Evolutionary conservation across 2,329 filamentous ascomycete species (phyloP).

Genomic region (Chalara sp.): DNA sequence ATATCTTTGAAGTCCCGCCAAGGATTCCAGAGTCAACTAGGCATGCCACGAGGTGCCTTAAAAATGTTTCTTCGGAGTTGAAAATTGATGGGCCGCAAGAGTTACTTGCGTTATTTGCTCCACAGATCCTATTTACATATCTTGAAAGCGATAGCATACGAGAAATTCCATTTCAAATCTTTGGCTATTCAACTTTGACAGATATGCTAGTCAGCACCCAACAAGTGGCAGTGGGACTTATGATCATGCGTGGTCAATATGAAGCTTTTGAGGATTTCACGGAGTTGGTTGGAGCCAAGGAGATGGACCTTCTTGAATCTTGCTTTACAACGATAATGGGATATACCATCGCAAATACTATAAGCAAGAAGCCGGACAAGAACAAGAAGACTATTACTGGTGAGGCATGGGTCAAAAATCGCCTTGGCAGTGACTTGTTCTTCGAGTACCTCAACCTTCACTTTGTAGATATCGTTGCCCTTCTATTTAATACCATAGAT

Average conservation of each 20-base stretch:
- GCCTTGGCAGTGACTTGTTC: slow-evolving; percentile 62
- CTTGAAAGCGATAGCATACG: slow-evolving; percentile 59
- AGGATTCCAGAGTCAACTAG: slow-evolving; percentile 56
- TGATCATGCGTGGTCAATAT: slow-evolving; percentile 74
- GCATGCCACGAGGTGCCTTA: slow-evolving; percentile 69
- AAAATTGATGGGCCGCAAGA: slow-evolving; percentile 58
- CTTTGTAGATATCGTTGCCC: slow-evolving; percentile 70
- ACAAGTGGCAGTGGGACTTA: slow-evolving; percentile 71
- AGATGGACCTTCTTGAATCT: slow-evolving; percentile 50
- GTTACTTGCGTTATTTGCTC: slow-evolving; percentile 77
- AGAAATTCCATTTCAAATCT: slow-evolving; percentile 79
- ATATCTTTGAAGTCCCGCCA: slow-evolving; percentile 87
- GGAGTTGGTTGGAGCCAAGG: slow-evolving; percentile 44
- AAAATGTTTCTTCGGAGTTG: slow-evolving; percentile 57
- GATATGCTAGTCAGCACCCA: slow-evolving; percentile 66
- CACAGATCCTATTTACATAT: slow-evolving; percentile 90
- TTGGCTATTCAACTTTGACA: slow-evolving; percentile 64
- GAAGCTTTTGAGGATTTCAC: slow-evolving; percentile 56
- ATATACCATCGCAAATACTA: slow-evolving; percentile 77
- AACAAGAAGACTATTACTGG: slow-evolving; percentile 43
- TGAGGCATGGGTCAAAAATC: slow-evolving; percentile 60
- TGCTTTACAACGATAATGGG: slow-evolving; percentile 76
- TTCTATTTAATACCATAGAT: slow-evolving; percentile 70
- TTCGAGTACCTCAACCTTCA: slow-evolving; percentile 55
- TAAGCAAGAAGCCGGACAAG: slow-evolving; percentile 39